Percentiles rank a stretch among this genome's conserved stretches.
These are phyloP conservation scores for Amaranthus palmeri DNA, from an alignment of 148 eudicot species.

Conservation along the genomic window DNA sequence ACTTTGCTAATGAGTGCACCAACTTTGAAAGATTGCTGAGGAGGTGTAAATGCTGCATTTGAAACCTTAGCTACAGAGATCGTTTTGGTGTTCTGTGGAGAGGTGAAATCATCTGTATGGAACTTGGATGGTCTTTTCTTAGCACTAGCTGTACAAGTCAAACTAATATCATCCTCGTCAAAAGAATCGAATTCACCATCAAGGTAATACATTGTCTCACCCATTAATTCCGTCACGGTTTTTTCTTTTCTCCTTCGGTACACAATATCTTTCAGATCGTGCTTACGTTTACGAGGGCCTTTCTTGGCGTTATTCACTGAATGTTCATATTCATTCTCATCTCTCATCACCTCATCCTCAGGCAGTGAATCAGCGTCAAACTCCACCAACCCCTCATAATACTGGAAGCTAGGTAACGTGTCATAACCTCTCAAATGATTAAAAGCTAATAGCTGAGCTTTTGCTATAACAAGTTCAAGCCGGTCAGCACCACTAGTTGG, in stretches of 20 bases:
- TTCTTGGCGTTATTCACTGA: slow-evolving; percentile 29
- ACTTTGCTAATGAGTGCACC: slow-evolving; percentile 88
- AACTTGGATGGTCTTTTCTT: slow-evolving; percentile 41
- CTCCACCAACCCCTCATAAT: slow-evolving; percentile 47
- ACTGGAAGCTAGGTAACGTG: slow-evolving; percentile 43
- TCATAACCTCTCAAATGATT: slow-evolving; percentile 50
- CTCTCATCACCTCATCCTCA: slow-evolving; percentile 18
- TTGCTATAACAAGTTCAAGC: slow-evolving; percentile 57
- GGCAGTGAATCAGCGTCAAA: slow-evolving; percentile 24
- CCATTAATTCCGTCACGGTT: slow-evolving; percentile 60
- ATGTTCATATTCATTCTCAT: slow-evolving; percentile 33
- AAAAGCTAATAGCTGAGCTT: slow-evolving; percentile 73
- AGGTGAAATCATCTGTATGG: slow-evolving; percentile 37
- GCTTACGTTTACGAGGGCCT: slow-evolving; percentile 48
- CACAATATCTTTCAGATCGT: slow-evolving; percentile 48
- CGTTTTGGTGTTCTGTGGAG: slow-evolving; percentile 43
- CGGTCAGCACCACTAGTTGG: slow-evolving; percentile 46
- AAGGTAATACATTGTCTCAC: slow-evolving; percentile 44
- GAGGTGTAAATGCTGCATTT: slow-evolving; percentile 34
- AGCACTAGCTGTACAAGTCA: slow-evolving; percentile 32
- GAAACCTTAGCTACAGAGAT: slow-evolving; percentile 65
- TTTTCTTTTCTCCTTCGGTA: slow-evolving; percentile 63
- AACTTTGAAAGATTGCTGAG: slow-evolving; percentile 81
- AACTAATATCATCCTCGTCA: slow-evolving; percentile 34
- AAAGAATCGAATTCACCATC: slow-evolving; percentile 57